These are phyloP conservation scores for Juglanconis oblonga DNA, from an alignment of 2,329 filamentous ascomycete species.

Conservation along the genomic window DNA sequence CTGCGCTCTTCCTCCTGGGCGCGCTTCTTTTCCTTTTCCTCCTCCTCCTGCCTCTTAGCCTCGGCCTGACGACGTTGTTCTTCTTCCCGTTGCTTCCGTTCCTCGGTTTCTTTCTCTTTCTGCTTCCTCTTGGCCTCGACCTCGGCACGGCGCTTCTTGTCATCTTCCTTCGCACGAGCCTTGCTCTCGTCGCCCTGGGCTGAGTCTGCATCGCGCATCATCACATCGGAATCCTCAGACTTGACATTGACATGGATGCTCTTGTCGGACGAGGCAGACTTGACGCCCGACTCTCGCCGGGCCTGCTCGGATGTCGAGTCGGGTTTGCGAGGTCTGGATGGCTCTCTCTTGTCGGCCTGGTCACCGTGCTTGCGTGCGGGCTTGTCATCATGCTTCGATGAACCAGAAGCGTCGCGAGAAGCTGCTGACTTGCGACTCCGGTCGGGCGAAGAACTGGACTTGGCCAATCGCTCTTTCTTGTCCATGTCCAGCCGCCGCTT, in stretches of 20 bases:
- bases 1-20: slow-evolving; percentile 8
- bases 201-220: slow-evolving; percentile 49
- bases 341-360: slow-evolving; percentile 36
- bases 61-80: slow-evolving; percentile 19
- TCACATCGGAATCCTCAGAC: slow-evolving; percentile 53
- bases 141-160: slow-evolving; percentile 28
- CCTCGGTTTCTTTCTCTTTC: slow-evolving; percentile 30
- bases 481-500: slow-evolving; percentile 56
- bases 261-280: slow-evolving; percentile 42
- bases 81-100: slow-evolving; percentile 23
- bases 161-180: slow-evolving; percentile 24
- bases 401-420: slow-evolving; percentile 35
- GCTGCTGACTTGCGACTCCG: slow-evolving; percentile 40
- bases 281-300: slow-evolving; percentile 38
- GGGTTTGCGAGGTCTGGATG: slow-evolving; percentile 36
- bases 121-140: slow-evolving; percentile 27
- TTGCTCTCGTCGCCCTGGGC: slow-evolving; percentile 24
- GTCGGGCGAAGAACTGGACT: slow-evolving; percentile 43
- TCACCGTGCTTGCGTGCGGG: slow-evolving; percentile 38
- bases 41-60: slow-evolving; percentile 30
- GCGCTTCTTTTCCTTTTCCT: slow-evolving; percentile 33
- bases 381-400: slow-evolving; percentile 30
- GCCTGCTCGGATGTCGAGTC: slow-evolving; percentile 33
- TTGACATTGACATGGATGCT: slow-evolving; percentile 59
- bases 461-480: slow-evolving; percentile 45